phyloP scores from a whole-genome alignment of 2,329 filamentous ascomycete species.

The Monosporascus sp. region DNA sequence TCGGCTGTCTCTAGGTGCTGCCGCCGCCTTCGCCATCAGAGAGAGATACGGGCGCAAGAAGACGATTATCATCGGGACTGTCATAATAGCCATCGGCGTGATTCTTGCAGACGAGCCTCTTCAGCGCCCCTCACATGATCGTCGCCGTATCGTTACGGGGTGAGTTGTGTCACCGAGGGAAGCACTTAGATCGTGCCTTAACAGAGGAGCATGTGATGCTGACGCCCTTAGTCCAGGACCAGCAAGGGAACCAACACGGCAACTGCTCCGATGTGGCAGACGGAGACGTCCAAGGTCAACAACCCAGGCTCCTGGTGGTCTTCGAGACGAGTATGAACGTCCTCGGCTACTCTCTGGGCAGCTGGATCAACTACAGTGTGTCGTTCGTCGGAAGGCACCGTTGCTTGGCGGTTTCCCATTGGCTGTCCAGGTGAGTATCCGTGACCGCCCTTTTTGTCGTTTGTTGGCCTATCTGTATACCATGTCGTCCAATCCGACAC shows the following conservation, averaged over 20 bases:
- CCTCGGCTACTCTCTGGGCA: conserved; percentile 22
- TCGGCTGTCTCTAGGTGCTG: conserved; percentile 39
- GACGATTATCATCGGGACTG: conserved; percentile 35
- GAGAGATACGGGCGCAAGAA: conserved; percentile 38
- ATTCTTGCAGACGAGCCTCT: conserved; percentile 23
- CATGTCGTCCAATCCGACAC: no score
- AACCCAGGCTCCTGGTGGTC: conserved; percentile 23
- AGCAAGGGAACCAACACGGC: conserved; percentile 34
- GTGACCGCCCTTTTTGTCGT: conserved; percentile 17
- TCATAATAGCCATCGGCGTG: conserved; percentile 32
- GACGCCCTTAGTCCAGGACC: conserved; percentile 23
- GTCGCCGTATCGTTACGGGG: conserved; percentile 35
- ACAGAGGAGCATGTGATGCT: neutral
- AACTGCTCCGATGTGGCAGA: conserved; percentile 26
- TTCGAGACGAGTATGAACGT: conserved; percentile 25
- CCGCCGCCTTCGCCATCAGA: conserved; percentile 32
- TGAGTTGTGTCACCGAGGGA: neutral
- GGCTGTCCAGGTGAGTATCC: conserved; percentile 32
- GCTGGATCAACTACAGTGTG: conserved; percentile 26
- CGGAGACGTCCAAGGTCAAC: conserved; percentile 22
- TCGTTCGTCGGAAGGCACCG: conserved; percentile 21
- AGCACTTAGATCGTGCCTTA: no score
- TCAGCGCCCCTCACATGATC: conserved; percentile 31
- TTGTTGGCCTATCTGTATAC: conserved; percentile 4
- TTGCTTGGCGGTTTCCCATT: conserved; percentile 34